Conservation (phyloP, 345 rosid species). For the Euphorbia pulcherrima region DNA sequence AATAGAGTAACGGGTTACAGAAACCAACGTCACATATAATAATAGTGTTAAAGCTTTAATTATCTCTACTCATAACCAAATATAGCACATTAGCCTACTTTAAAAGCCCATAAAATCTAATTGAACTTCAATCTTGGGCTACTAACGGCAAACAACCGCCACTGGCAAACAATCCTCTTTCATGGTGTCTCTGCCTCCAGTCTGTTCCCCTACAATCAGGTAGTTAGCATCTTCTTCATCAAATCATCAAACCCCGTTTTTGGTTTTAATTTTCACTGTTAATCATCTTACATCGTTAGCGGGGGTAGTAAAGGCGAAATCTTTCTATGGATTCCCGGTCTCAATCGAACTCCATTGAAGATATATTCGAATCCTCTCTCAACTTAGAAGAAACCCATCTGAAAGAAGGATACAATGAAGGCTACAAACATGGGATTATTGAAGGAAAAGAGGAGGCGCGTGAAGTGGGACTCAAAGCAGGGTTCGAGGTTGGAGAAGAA, state of each 20-base stretch:
- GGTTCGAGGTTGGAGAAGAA: conserved; percentile 77
- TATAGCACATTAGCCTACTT: background rate
- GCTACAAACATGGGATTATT: conserved; percentile 50
- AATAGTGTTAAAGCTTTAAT: no score
- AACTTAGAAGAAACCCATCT: conserved; percentile 58
- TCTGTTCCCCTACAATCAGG: background rate
- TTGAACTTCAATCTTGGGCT: background rate
- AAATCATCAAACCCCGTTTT: background rate
- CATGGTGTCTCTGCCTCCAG: background rate
- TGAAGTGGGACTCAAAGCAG: conserved; percentile 52
- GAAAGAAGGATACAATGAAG: conserved; percentile 39
- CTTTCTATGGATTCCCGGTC: conserved; percentile 26
- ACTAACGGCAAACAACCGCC: background rate
- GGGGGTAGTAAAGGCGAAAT: background rate
- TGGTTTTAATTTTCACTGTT: background rate
- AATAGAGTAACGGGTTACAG: no score
- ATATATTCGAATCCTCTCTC: conserved; percentile 51
- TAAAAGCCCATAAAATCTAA: background rate
- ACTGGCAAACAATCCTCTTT: background rate
- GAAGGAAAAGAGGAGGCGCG: conserved; percentile 60
- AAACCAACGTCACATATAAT: no score
- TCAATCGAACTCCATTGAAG: conserved; percentile 27
- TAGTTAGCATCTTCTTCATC: background rate
- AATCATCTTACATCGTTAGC: background rate
- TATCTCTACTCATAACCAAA: no score